These are phyloP conservation scores for Aspergillus kassunensis DNA, from an alignment of 495 filamentous ascomycete species.

Conservation along the genomic window DNA sequence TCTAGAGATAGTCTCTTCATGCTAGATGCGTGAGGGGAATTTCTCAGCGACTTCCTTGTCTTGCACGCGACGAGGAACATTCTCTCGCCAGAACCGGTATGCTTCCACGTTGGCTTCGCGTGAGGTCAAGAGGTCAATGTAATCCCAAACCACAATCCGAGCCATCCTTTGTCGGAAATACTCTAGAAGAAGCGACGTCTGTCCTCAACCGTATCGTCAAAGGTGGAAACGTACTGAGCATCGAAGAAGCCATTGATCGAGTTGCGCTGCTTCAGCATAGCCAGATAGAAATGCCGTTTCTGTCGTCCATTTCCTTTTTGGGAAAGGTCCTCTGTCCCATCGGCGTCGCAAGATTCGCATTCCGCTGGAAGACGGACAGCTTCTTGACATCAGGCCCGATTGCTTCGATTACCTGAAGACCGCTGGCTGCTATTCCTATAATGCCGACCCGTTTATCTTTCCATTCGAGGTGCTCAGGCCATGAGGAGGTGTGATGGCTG, in stretches of 20 bases:
- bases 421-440: conserved; percentile 60
- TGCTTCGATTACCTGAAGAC: conserved; percentile 49
- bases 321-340: conserved; percentile 43
- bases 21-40: conserved; percentile 27
- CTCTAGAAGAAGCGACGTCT: not conserved
- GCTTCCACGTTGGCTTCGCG: not conserved
- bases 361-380: conserved; percentile 38
- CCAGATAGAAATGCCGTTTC: not conserved
- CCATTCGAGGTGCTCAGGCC: conserved; percentile 44
- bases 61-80: conserved; percentile 24
- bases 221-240: not conserved
- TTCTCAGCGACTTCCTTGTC: conserved; percentile 26
- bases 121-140: not conserved
- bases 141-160: not conserved
- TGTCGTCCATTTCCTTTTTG: conserved; percentile 30
- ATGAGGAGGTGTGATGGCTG: conserved; percentile 44
- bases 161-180: not conserved
- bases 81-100: conserved; percentile 7
- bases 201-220: not conserved
- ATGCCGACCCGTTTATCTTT: conserved; percentile 44
- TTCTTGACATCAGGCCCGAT: not conserved
- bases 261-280: not conserved
- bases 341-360: conserved; percentile 39
- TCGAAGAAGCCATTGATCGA: not conserved
- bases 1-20: conserved; percentile 27